Percentiles rank a stretch among this genome's conserved stretches.
Evolutionary conservation across 768 basidiomycete genomes (phyloP).

Genomic region (Amanita muscaria): DNA sequence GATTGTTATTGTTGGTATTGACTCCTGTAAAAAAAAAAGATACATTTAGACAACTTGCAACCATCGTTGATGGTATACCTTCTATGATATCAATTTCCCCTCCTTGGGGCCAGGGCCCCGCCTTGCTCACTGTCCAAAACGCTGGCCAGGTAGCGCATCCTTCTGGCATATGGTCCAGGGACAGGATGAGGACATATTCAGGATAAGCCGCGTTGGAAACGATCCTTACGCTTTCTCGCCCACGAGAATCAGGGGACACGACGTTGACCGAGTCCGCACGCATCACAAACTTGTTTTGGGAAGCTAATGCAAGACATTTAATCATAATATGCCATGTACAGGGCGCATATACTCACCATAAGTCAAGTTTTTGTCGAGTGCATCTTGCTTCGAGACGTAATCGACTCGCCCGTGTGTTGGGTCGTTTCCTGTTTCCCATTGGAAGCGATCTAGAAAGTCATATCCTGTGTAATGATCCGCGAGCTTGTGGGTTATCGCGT

Average conservation of each 20-base stretch:
- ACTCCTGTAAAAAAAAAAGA: slow-evolving; percentile 29
- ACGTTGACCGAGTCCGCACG: slow-evolving; percentile 37
- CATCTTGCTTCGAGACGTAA: slow-evolving; percentile 39
- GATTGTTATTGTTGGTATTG: slow-evolving; percentile 35
- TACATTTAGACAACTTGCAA: neutral
- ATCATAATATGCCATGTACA: neutral
- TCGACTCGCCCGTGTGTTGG: slow-evolving; percentile 63
- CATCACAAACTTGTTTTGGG: slow-evolving; percentile 44
- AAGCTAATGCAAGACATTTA: slow-evolving; percentile 17
- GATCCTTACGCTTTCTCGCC: slow-evolving; percentile 53
- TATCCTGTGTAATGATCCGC: slow-evolving; percentile 17
- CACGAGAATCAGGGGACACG: slow-evolving; percentile 30
- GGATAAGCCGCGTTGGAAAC: slow-evolving; percentile 33
- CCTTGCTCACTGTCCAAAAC: slow-evolving; percentile 46
- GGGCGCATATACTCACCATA: slow-evolving; percentile 27
- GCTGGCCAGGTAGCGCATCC: slow-evolving; percentile 59
- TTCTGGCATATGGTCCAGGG: slow-evolving; percentile 50
- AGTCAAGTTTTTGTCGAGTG: slow-evolving; percentile 34
- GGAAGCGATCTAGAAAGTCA: slow-evolving; percentile 39
- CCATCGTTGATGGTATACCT: slow-evolving; percentile 23
- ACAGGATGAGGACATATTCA: slow-evolving; percentile 41
- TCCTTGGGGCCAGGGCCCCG: slow-evolving; percentile 50
- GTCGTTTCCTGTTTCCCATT: slow-evolving; percentile 42
- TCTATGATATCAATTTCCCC: slow-evolving; percentile 59
- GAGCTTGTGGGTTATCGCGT: neutral